Evolutionary conservation across 192 early-diverging fungal species (phyloP).

Genomic region (Rhizophagus clarus): DNA sequence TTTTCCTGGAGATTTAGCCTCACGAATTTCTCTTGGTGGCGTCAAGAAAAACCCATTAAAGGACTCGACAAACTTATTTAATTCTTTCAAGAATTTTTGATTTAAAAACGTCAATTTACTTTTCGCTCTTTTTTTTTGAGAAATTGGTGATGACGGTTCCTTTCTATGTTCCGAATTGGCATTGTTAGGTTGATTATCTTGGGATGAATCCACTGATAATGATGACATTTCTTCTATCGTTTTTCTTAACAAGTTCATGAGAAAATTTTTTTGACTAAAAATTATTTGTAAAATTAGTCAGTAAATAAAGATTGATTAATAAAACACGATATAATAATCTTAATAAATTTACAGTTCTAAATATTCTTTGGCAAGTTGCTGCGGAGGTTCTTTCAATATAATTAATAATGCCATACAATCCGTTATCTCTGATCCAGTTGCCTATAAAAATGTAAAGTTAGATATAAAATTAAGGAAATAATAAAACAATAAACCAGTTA

Average conservation of each 20-base stretch:
- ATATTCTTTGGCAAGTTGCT: constrained; percentile 46
- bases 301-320: not conserved
- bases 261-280: constrained; percentile 33
- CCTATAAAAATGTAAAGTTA: constrained; percentile 30
- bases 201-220: not conserved
- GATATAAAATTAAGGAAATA: not conserved
- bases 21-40: not conserved
- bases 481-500: not conserved
- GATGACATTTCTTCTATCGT: constrained; percentile 14
- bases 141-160: not conserved
- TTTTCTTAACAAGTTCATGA: constrained; percentile 22
- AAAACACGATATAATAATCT: not conserved
- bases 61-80: constrained; percentile 50
- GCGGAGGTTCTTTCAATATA: constrained; percentile 45
- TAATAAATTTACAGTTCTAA: constrained; percentile 45
- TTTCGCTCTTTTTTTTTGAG: constrained; percentile 11
- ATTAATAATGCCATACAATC: constrained; percentile 54
- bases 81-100: constrained; percentile 43
- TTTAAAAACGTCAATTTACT: constrained; percentile 42
- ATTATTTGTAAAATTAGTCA: not conserved
- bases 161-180: not conserved
- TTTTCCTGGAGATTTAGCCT: not conserved
- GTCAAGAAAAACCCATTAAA: constrained; percentile 50
- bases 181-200: not conserved
- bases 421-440: constrained; percentile 48